Conservation (phyloP, 805 yeast genomes). For the Blastobotrys chiropterorum region DNA sequence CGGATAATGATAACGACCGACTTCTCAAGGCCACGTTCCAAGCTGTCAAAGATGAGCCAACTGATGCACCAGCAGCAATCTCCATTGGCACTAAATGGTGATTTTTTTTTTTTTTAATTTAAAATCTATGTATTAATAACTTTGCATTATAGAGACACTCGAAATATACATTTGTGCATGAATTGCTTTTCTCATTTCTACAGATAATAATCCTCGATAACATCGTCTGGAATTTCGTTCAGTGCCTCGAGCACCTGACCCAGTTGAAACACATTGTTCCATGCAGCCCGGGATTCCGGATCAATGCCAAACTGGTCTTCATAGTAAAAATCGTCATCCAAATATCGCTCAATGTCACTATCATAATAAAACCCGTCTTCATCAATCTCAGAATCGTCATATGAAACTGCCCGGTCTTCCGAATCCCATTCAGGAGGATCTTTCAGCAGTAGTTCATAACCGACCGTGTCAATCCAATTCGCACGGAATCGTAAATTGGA, state of each 20-base stretch:
- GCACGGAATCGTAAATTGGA: neutral
- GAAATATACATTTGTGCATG: too few species aligned
- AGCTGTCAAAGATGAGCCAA: constrained; percentile 10
- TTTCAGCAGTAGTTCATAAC: neutral
- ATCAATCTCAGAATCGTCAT: neutral
- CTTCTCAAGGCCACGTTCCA: constrained; percentile 16
- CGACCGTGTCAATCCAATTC: neutral
- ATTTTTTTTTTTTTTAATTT: too few species aligned
- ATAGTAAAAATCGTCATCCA: neutral
- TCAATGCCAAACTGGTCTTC: neutral
- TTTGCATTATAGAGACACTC: neutral
- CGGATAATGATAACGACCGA: constrained; percentile 1
- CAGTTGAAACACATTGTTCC: neutral
- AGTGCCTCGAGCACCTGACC: neutral
- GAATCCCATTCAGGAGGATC: neutral
- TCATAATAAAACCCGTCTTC: neutral
- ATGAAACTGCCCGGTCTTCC: neutral
- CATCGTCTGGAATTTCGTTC: neutral
- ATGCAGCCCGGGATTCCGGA: neutral
- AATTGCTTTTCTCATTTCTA: too few species aligned
- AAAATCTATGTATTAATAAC: neutral
- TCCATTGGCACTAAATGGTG: constrained; percentile 19
- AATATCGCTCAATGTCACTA: neutral
- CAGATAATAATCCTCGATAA: neutral
- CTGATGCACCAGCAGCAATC: constrained; percentile 9